Evolutionary conservation across 805 yeast genomes (phyloP).

Genomic region (Hanseniaspora clermontiae): DNA sequence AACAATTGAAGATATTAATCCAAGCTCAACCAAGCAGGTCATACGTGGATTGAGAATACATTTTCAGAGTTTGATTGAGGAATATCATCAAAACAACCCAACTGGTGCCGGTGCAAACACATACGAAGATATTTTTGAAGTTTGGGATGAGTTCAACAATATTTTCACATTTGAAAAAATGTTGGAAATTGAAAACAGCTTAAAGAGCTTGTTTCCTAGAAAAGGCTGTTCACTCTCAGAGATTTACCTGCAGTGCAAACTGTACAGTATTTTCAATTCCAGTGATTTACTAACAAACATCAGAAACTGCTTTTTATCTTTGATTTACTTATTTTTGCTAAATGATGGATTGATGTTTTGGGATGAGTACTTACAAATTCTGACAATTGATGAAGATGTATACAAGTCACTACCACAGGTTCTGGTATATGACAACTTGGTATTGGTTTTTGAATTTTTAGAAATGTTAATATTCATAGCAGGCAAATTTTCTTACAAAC

Average conservation of each 20-base stretch:
- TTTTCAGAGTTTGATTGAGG: conserved; percentile 20
- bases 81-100: conserved; percentile 16
- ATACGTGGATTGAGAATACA: conserved; percentile 27
- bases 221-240: conserved; percentile 30
- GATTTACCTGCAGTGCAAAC: conserved; percentile 20
- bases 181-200: conserved; percentile 19
- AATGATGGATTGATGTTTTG: conserved; percentile 30
- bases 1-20: conserved; percentile 21
- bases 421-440: conserved; percentile 28
- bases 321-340: conserved; percentile 13
- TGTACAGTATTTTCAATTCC: conserved; percentile 17
- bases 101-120: background rate
- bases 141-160: conserved; percentile 29
- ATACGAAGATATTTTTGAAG: conserved; percentile 22
- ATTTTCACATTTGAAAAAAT: conserved; percentile 21
- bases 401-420: conserved; percentile 27
- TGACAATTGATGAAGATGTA: conserved; percentile 22
- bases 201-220: conserved; percentile 27
- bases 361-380: conserved; percentile 26
- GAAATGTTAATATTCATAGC: conserved; percentile 21
- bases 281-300: conserved; percentile 19
- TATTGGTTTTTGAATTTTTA: conserved; percentile 29
- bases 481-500: background rate
- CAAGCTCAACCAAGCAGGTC: conserved; percentile 28
- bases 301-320: background rate